Evolutionary conservation across 2,329 filamentous ascomycete genomes (phyloP), one percentile per base, ranked within the genome.

Genomic region (Aspergillus aculeatinus): DNA sequence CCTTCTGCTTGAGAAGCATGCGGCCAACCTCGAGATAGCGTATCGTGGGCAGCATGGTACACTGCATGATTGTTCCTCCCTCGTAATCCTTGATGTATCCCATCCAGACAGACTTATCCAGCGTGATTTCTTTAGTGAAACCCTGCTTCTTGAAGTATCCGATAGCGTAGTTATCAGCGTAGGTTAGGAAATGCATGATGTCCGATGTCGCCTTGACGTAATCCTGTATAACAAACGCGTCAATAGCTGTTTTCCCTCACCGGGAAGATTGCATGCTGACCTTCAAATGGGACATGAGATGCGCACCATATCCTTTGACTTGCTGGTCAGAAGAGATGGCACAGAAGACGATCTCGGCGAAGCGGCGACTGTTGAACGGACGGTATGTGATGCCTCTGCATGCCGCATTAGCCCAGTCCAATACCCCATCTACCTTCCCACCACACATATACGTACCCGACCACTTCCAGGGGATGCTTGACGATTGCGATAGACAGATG

Each of bases 1-100:
- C 95, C 75, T 97, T 98, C 75, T 99, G 95, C 80, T 99, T 98
- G 51, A 96, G 85, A 2, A 99, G 83, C 92, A 99, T 96, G 63
- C 93, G 89, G 3, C 92, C 90, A 71, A 88, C 87, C 76, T 99
- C 94, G 5, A 99, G 87, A 76, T 99, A 99, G 53, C 95, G 90
- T 57, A 98, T 92, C 63, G 90, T 90, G 7, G 94, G 94, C 21
- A 99, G 84, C 95, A 99, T 98, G 55, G 90, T 92, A 72, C 95
- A 99, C 79, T 99, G 95, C 95, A 99, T 99, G 63, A 99, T 96
- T 0, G 95, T 99, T 60, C 95, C 95, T 60, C 95, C 95, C 77
- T 99, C 95, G 75, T 99, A 99, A 74, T 99, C 95, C 74, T 99
- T 99, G 81, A 99, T 99, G 71, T 98, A 99, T 2, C 95, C 95